Base-by-base conservation (phyloP, 257 asterid species). In the Solanum habrochaites region DNA sequence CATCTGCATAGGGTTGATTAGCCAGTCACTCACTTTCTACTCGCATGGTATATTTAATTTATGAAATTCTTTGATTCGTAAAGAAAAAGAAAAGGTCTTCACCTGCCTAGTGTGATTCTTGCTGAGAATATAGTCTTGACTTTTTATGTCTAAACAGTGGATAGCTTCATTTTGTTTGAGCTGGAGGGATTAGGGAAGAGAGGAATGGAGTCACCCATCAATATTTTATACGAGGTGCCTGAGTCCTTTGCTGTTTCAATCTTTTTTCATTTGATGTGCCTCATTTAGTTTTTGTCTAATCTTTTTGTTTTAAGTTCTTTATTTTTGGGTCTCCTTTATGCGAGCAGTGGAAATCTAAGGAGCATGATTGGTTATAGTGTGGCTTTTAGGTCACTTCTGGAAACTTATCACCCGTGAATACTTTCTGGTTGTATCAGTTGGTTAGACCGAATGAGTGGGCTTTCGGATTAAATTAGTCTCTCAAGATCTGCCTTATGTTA, bases 161-260 rank as follows among this genome's bases (percentile, higher is more conserved):
- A 87, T n/a, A 89, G 88, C 91, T 89, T 69, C 91, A 87, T 69
- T 83, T 83, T 89, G 80, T 89, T 85, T 85, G 91, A 87, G 89
- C 89, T 89, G 45, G 88, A 89, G 83, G 66, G 35, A 67, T n/a
- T n/a, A n/a, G 91, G 87, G 73, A 52, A 85, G 89, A 89, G n/a
- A 87, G 82, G n/a, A n/a, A 89, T 87, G 49, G 58, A 89, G 52
- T 88, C 88, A 77, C 70, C 89, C 69, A 85, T 89, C 37, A 89
- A 84, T 85, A 88, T 71, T 42, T 32, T 89, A 27, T 89, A 89
- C 37, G 87, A 89, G 89, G 89, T 87, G 83, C 69, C 60, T 15
- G 60, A 47, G 27, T 80, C 11, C 42, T 80, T 49, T 29, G 29
- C 67, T 80, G 43, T 80, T 80, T 47, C 20, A 27, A 16, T 47